Percentiles rank a stretch among this genome's conserved stretches.
Conservation (phyloP, 805 yeast genomes). For the Starmerella scarabaei region DNA sequence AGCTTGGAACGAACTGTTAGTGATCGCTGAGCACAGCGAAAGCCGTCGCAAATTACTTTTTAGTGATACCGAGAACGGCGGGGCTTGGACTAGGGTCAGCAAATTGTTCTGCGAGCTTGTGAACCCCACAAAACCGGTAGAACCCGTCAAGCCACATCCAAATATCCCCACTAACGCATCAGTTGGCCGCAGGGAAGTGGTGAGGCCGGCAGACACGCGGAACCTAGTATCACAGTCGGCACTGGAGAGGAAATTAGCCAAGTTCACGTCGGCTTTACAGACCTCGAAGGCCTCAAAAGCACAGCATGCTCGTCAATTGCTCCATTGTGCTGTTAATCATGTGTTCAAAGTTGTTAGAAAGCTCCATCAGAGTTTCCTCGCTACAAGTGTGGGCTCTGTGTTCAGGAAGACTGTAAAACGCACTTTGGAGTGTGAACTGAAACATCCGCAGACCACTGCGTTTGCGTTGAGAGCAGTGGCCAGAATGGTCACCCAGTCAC, state of each 20-base stretch:
- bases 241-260: constrained; percentile 9
- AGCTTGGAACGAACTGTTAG: constrained; percentile 30
- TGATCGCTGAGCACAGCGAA: constrained; percentile 23
- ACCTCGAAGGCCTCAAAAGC: constrained; percentile 4
- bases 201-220: not conserved
- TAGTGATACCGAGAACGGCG: constrained; percentile 26
- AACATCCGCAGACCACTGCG: constrained; percentile 21
- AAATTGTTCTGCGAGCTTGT: constrained; percentile 1
- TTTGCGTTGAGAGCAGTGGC: constrained; percentile 27
- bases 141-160: not conserved
- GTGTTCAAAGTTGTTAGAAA: not conserved
- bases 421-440: constrained; percentile 18
- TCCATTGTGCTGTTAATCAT: not conserved
- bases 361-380: constrained; percentile 13
- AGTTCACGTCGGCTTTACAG: constrained; percentile 1
- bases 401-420: constrained; percentile 28
- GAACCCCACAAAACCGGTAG: not conserved
- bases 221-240: constrained; percentile 4
- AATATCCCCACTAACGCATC: not conserved
- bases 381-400: constrained; percentile 23
- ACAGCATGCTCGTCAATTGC: constrained; percentile 1
- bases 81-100: constrained; percentile 26
- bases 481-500: constrained; percentile 25
- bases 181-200: not conserved
- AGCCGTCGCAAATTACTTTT: constrained; percentile 28